Conservation (phyloP, 768 basidiomycete species). For the Amanita exitialis region DNA sequence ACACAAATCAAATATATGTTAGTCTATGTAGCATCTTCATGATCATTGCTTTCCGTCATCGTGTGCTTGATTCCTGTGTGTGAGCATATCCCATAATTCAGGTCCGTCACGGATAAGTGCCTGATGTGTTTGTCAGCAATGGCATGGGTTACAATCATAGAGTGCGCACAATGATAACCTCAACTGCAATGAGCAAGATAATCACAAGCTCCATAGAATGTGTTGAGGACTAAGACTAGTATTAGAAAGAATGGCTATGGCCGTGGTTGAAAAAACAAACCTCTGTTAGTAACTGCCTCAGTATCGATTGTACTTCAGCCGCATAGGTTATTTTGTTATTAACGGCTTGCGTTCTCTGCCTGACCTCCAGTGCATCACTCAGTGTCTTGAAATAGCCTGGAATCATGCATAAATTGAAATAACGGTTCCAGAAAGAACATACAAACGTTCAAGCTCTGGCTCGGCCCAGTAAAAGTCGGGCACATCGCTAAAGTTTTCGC, state of each 20-base stretch:
- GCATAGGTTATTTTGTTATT: slow-evolving; percentile 93
- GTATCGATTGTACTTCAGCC: slow-evolving; percentile 80
- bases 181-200: slow-evolving; percentile 88
- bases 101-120: slow-evolving; percentile 73
- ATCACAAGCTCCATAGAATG: slow-evolving; percentile 96
- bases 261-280: slow-evolving; percentile 23
- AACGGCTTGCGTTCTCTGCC: slow-evolving; percentile 65
- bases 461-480: slow-evolving; percentile 95
- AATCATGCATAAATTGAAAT: neutral
- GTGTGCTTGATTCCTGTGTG: slow-evolving; percentile 20
- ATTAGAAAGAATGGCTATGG: slow-evolving; percentile 3
- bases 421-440: neutral
- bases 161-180: slow-evolving; percentile 75
- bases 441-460: slow-evolving; percentile 75
- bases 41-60: slow-evolving; percentile 7
- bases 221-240: slow-evolving; percentile 53
- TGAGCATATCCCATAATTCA: slow-evolving; percentile 56
- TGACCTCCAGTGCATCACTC: slow-evolving; percentile 80
- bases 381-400: slow-evolving; percentile 78
- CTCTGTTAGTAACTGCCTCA: slow-evolving; percentile 85
- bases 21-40: too few relatives aligned
- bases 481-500: slow-evolving; percentile 81
- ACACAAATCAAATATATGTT: too few relatives aligned
- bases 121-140: slow-evolving; percentile 20
- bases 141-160: slow-evolving; percentile 1